Evolutionary conservation across 2,329 filamentous ascomycete species (phyloP).

Genomic region (Arthroderma sp.): DNA sequence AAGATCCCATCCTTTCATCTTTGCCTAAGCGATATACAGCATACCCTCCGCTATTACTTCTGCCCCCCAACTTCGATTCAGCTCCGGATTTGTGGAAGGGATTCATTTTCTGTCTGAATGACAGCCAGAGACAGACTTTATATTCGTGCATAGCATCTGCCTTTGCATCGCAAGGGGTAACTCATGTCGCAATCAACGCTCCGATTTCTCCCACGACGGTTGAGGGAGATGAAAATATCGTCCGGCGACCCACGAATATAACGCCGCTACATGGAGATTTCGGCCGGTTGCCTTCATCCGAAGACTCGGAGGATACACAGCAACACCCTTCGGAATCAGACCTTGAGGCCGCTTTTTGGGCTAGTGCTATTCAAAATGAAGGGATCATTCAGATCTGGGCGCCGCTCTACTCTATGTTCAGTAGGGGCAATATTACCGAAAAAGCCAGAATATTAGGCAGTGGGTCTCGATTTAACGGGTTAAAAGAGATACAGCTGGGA

Average conservation of each 20-base stretch:
- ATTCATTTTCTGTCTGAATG: neutral
- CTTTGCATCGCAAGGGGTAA: constrained; percentile 29
- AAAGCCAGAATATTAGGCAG: constrained; percentile 59
- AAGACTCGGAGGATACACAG: constrained; percentile 6
- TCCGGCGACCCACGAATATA: constrained; percentile 60
- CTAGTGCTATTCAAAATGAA: constrained; percentile 58
- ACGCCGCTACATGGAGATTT: constrained; percentile 62
- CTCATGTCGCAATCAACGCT: constrained; percentile 46
- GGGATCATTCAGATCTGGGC: constrained; percentile 77
- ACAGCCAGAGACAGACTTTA: constrained; percentile 21
- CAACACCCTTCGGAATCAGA: constrained; percentile 34
- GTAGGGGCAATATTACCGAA: constrained; percentile 76
- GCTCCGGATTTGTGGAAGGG: constrained; percentile 10
- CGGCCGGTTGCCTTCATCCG: constrained; percentile 37
- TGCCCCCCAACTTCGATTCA: constrained; percentile 32
- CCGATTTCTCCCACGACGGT: constrained; percentile 35
- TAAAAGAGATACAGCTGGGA: constrained; percentile 17
- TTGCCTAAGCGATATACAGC: constrained; percentile 39
- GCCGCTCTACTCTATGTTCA: constrained; percentile 87
- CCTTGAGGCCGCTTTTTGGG: constrained; percentile 63
- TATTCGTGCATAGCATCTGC: constrained; percentile 29
- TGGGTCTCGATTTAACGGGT: constrained; percentile 22
- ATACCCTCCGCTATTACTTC: constrained; percentile 45
- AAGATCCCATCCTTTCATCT: constrained; percentile 7
- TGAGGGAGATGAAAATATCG: constrained; percentile 46